These are phyloP conservation scores for Setaria italica DNA, from an alignment of 202 grass and related monocot genomes.

Conservation along the genomic window DNA sequence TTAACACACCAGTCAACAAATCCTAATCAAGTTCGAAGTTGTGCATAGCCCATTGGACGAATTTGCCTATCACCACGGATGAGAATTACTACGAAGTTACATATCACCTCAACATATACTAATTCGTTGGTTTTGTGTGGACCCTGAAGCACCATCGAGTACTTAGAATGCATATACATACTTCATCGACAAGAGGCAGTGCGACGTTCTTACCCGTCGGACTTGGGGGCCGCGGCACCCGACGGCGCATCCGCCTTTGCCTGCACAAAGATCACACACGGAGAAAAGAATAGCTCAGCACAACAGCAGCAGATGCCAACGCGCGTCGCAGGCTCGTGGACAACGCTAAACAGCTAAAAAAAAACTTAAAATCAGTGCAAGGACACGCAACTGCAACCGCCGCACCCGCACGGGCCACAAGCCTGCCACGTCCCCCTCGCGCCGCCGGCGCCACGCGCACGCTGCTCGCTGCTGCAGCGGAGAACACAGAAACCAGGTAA, in stretches of 20 bases:
- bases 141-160: not conserved
- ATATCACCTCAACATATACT: not conserved
- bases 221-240: constrained; percentile 17
- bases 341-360: not conserved
- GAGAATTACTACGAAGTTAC: not conserved
- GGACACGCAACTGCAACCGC: constrained; percentile 52
- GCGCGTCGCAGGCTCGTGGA: not conserved
- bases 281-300: not conserved
- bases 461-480: constrained; percentile 40
- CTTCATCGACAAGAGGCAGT: not conserved
- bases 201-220: constrained; percentile 46
- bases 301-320: constrained; percentile 32
- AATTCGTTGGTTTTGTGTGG: not conserved
- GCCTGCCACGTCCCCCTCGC: constrained; percentile 19
- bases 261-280: constrained; percentile 27
- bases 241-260: constrained; percentile 50
- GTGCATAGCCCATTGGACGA: not conserved
- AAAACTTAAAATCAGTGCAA: not conserved
- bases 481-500: not conserved
- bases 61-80: not conserved
- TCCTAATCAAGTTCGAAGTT: not conserved
- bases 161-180: not conserved
- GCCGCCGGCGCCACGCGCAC: constrained; percentile 31
- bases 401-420: constrained; percentile 30
- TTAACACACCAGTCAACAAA: not conserved